These are phyloP conservation scores for Hyphodiscus sp. DNA, from an alignment of 2,329 filamentous ascomycete species.

Conservation along the genomic window DNA sequence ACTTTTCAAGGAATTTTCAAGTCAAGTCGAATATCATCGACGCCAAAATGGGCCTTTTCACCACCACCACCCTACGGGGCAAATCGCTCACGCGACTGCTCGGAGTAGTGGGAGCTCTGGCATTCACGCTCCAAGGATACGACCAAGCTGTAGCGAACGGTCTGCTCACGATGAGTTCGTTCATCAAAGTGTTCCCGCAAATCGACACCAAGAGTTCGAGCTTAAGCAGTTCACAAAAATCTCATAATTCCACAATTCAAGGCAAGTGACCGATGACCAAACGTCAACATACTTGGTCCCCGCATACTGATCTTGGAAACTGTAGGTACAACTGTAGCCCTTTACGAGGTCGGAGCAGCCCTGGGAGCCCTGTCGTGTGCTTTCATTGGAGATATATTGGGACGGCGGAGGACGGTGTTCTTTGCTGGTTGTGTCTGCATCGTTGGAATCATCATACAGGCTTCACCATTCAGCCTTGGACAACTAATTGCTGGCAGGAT, in stretches of 20 bases:
- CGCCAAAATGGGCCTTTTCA: neutral
- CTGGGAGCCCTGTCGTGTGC: conserved; percentile 2
- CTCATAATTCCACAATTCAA: neutral
- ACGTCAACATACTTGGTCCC: neutral
- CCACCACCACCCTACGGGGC: neutral
- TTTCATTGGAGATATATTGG: conserved; percentile 3
- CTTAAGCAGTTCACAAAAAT: neutral
- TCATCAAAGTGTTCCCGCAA: conserved; percentile 38
- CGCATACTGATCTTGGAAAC: neutral
- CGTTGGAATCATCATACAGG: conserved; percentile 31
- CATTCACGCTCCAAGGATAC: conserved; percentile 38
- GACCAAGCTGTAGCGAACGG: conserved; percentile 45
- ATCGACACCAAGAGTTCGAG: conserved; percentile 39
- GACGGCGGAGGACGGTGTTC: conserved; percentile 1
- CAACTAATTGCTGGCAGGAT: conserved; percentile 41
- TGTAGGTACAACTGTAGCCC: conserved; percentile 5
- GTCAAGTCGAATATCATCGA: neutral
- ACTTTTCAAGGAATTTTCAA: neutral
- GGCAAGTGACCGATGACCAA: neutral
- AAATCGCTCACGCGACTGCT: neutral
- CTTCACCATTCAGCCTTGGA: conserved; percentile 16
- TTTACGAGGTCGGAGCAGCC: conserved; percentile 3
- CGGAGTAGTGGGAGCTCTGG: neutral
- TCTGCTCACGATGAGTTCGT: conserved; percentile 32
- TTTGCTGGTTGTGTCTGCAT: neutral